Evolutionary conservation across 2,329 filamentous ascomycete genomes (phyloP).

Genomic region (Penicillium sp.): DNA sequence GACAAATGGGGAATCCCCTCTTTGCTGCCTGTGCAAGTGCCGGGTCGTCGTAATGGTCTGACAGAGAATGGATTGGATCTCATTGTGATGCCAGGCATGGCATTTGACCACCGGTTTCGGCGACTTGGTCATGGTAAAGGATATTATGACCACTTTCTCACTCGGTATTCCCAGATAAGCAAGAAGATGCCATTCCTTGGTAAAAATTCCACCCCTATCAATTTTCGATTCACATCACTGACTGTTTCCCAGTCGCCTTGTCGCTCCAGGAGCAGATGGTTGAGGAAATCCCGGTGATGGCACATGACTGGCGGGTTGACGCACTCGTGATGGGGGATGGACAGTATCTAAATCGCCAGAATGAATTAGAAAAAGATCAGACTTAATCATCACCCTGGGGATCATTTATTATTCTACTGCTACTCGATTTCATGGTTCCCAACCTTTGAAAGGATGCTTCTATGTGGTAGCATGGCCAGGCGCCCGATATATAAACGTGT

Average conservation of each 20-base stretch:
- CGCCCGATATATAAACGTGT: too few relatives aligned
- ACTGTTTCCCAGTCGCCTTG: conserved; percentile 63
- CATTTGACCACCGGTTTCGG: conserved; percentile 74
- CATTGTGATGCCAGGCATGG: conserved; percentile 88
- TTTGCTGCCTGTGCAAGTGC: conserved; percentile 64
- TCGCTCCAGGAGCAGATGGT: conserved; percentile 85
- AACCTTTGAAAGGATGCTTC: too few relatives aligned
- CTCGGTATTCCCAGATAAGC: conserved; percentile 60
- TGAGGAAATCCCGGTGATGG: conserved; percentile 69
- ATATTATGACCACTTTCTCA: conserved; percentile 93
- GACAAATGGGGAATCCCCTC: conserved; percentile 97
- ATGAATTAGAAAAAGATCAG: neutral
- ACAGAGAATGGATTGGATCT: conserved; percentile 65
- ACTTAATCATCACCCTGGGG: too few relatives aligned
- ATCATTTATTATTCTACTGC: too few relatives aligned
- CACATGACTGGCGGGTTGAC: conserved; percentile 77
- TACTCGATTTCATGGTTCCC: too few relatives aligned
- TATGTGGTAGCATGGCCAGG: too few relatives aligned
- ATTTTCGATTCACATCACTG: conserved; percentile 23
- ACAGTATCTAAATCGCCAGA: conserved; percentile 45
- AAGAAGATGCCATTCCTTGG: conserved; percentile 8
- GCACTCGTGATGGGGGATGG: conserved; percentile 73
- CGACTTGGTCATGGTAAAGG: conserved; percentile 92
- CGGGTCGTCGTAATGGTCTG: conserved; percentile 69
- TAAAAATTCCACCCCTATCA: neutral